Evolutionary conservation across 306 rosid genomes (phyloP).

Genomic region (Cucumis melo): DNA sequence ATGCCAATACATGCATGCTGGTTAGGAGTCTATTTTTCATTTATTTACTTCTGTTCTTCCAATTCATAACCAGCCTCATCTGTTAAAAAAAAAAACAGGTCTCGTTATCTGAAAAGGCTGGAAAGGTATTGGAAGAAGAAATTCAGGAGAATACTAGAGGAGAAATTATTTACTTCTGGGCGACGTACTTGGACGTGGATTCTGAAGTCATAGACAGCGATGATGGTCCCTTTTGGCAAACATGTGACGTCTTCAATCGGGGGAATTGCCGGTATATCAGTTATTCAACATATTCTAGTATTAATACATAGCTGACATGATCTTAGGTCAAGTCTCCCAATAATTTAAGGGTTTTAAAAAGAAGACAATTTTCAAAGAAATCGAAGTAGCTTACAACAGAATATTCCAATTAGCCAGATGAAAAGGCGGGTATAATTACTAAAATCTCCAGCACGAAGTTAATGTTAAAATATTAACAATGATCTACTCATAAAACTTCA

Average conservation of each 20-base stretch:
- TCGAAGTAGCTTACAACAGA: not conserved
- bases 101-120: conserved; percentile 54
- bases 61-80: conserved; percentile 7
- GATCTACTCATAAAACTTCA: not conserved
- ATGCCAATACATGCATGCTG: not conserved
- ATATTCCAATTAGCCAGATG: not conserved
- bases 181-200: conserved; percentile 55
- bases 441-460: no score
- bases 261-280: conserved; percentile 67
- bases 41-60: not conserved
- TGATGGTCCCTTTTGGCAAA: conserved; percentile 69
- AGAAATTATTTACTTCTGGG: conserved; percentile 84
- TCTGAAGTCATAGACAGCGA: conserved; percentile 26
- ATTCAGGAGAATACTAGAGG: conserved; percentile 44
- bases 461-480: not conserved
- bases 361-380: not conserved
- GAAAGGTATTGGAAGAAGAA: conserved; percentile 48
- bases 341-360: not conserved
- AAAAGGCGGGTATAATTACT: no score
- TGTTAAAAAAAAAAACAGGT: conserved; percentile 34
- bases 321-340: not conserved
- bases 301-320: not conserved
- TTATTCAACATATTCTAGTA: conserved; percentile 8
- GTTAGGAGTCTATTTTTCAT: not conserved
- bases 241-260: conserved; percentile 76